Percentiles rank a stretch among this genome's conserved stretches.
phyloP scores from a whole-genome alignment of 805 yeast genomes.

The Starmera dryadoides region DNA sequence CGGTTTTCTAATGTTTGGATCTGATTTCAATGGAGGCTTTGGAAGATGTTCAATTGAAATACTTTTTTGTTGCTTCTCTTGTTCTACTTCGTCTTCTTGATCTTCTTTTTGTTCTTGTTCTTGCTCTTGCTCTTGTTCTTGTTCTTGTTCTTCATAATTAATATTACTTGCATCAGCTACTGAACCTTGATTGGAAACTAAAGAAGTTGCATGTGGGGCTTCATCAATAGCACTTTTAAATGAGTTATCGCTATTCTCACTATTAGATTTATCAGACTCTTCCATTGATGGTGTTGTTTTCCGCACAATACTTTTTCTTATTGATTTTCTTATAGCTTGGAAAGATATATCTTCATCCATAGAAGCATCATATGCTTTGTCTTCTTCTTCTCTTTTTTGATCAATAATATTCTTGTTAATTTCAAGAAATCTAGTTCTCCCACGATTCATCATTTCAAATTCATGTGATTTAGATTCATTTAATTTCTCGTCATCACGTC shows the following conservation, averaged over 20 bases:
- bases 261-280: neutral
- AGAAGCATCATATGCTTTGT: constrained; percentile 12
- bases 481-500: no score
- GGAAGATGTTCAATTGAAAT: no score
- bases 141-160: no score
- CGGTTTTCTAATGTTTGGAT: no score
- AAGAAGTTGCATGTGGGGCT: constrained; percentile 8
- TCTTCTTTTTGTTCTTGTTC: no score
- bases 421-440: neutral
- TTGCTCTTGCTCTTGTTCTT: no score
- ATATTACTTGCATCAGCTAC: neutral
- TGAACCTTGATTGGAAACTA: constrained; percentile 10
- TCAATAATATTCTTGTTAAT: neutral
- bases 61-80: no score
- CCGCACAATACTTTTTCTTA: constrained; percentile 36
- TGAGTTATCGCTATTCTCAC: constrained; percentile 9
- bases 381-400: constrained; percentile 1
- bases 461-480: neutral
- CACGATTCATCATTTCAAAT: neutral
- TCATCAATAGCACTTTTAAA: constrained; percentile 16
- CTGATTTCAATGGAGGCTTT: no score
- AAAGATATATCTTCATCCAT: constrained; percentile 31
- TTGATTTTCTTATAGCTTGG: constrained; percentile 39
- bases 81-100: no score
- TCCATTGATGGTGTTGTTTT: constrained; percentile 12